phyloP scores from a whole-genome alignment of 2,329 filamentous ascomycete genomes.

The Colletotrichum salicis region DNA sequence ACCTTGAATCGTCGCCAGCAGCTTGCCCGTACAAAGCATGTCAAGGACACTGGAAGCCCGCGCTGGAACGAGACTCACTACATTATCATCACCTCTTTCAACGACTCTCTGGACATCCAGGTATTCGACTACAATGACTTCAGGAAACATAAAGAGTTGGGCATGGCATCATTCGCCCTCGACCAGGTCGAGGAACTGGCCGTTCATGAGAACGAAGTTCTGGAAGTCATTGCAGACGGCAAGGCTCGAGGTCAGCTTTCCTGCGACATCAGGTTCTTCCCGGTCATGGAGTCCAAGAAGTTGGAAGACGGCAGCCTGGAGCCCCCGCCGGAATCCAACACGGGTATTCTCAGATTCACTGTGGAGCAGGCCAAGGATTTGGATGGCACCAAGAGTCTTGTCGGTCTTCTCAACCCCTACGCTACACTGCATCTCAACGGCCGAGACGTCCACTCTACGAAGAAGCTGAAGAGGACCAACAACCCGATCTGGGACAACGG shows the following conservation, averaged over 20 bases:
- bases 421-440: constrained; percentile 89
- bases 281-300: constrained; percentile 79
- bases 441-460: constrained; percentile 88
- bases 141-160: constrained; percentile 96
- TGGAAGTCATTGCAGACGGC: constrained; percentile 87
- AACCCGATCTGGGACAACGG: constrained; percentile 96
- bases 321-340: constrained; percentile 88
- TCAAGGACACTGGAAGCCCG: constrained; percentile 86
- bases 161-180: constrained; percentile 84
- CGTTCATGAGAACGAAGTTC: constrained; percentile 83
- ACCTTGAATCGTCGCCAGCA: constrained; percentile 85
- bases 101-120: constrained; percentile 85
- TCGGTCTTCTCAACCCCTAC: constrained; percentile 92
- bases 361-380: constrained; percentile 97
- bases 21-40: constrained; percentile 87
- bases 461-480: constrained; percentile 96
- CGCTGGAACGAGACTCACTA: constrained; percentile 98
- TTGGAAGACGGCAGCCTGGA: constrained; percentile 81
- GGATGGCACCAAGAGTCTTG: constrained; percentile 89
- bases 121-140: constrained; percentile 95
- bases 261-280: constrained; percentile 93
- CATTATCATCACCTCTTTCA: constrained; percentile 90
- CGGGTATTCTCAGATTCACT: constrained; percentile 92
- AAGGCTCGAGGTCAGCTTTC: constrained; percentile 83
- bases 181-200: constrained; percentile 82